Conservation (phyloP, 257 asterid species). For the Fraxinus anomala region DNA sequence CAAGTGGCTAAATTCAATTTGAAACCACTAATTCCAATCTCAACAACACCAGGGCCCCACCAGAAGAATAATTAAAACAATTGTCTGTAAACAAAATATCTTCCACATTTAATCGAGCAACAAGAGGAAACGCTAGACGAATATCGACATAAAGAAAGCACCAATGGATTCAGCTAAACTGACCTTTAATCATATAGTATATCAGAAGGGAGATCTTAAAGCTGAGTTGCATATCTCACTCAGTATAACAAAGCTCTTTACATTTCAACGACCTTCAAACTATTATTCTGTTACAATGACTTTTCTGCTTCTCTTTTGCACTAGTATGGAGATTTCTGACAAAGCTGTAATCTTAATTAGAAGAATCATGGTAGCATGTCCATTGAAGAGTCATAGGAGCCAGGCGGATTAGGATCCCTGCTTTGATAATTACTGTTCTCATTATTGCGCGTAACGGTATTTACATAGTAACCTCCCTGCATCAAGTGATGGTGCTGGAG, state of each 20-base stretch:
- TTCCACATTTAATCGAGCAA: background rate
- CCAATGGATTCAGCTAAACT: background rate
- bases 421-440: conserved; percentile 37
- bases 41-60: background rate
- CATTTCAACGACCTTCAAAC: background rate
- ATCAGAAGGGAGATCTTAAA: background rate
- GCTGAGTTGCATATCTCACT: background rate
- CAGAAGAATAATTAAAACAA: no score
- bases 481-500: conserved; percentile 63
- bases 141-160: background rate
- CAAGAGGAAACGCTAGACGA: background rate
- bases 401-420: conserved; percentile 46
- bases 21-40: background rate
- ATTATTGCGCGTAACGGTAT: conserved; percentile 35
- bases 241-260: background rate
- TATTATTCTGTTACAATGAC: background rate
- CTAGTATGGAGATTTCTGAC: background rate
- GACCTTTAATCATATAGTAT: background rate
- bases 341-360: conserved; percentile 31
- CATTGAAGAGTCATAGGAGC: conserved; percentile 59
- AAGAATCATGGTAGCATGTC: conserved; percentile 69
- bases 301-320: background rate
- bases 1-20: background rate
- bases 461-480: conserved; percentile 41
- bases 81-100: background rate